Percentiles rank a stretch among this genome's conserved stretches.
Conservation (phyloP, 2,329 filamentous ascomycete genomes). For the Phialocephala subalpina region DNA sequence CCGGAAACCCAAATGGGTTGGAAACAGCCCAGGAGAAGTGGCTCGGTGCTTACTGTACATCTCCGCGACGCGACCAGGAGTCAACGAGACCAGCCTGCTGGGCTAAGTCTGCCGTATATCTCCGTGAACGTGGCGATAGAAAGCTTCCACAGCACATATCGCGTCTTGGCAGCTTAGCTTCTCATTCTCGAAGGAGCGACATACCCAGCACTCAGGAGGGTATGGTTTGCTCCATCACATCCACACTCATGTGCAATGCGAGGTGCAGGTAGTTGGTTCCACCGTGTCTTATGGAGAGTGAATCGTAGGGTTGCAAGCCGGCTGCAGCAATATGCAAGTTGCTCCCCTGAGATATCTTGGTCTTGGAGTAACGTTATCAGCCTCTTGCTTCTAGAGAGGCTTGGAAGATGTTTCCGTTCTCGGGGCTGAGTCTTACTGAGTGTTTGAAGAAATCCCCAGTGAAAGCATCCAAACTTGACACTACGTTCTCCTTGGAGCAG, state of each 20-base stretch:
- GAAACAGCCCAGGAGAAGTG: constrained; percentile 2
- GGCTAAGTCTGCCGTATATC: not conserved
- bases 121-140: not conserved
- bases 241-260: constrained; percentile 5
- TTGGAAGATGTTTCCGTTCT: no score
- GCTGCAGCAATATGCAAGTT: constrained; percentile 4
- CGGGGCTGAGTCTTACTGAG: no score
- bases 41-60: constrained; percentile 5
- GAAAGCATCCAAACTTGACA: no score
- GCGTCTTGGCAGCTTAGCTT: not conserved
- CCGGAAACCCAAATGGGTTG: constrained; percentile 11
- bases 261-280: not conserved
- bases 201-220: not conserved
- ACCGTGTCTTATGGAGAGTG: constrained; percentile 4
- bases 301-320: constrained; percentile 7
- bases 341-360: constrained; percentile 5
- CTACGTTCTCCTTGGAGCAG: no score
- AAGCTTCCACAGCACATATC: not conserved
- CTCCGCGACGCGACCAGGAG: not conserved
- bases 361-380: not conserved
- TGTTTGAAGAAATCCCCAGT: no score
- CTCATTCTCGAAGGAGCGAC: constrained; percentile 1
- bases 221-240: constrained; percentile 4
- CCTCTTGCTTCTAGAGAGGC: not conserved
- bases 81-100: not conserved